Conservation (phyloP, 352 stramenopile genomes). For the Globisporangium acanthophoron region DNA sequence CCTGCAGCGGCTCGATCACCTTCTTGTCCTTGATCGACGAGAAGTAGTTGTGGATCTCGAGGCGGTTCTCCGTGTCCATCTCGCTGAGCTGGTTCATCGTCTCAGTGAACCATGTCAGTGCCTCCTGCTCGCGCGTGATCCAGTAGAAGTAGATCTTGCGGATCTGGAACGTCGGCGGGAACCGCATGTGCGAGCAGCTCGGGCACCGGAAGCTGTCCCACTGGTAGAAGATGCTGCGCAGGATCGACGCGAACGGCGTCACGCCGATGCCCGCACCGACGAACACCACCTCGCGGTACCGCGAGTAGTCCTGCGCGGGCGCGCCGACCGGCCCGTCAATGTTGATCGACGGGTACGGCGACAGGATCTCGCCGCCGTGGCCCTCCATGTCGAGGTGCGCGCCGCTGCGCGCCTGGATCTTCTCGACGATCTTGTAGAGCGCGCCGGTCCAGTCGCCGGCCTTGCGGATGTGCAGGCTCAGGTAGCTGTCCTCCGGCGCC, state of each 20-base stretch:
- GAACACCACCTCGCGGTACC: conserved; percentile 57
- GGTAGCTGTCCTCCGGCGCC: conserved; percentile 58
- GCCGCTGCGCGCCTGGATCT: conserved; percentile 25
- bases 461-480: conserved; percentile 68
- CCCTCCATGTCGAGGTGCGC: conserved; percentile 22
- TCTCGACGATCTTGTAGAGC: conserved; percentile 40
- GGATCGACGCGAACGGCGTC: conserved; percentile 67
- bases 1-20: conserved; percentile 48
- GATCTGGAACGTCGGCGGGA: conserved; percentile 61
- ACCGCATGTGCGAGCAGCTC: conserved; percentile 43
- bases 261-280: conserved; percentile 68
- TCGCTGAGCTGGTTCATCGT: conserved; percentile 79
- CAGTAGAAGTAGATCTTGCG: conserved; percentile 87
- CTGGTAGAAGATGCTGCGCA: conserved; percentile 64
- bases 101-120: conserved; percentile 72
- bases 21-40: conserved; percentile 63
- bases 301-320: conserved; percentile 56
- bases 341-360: conserved; percentile 41
- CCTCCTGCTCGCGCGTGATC: conserved; percentile 66
- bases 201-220: conserved; percentile 53
- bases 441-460: conserved; percentile 61
- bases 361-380: conserved; percentile 17
- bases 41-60: conserved; percentile 85
- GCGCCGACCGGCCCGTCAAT: conserved; percentile 58
- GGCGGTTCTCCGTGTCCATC: conserved; percentile 61